These are phyloP conservation scores for Begonia loranthoides DNA, from an alignment of 306 rosid genomes.

Conservation along the genomic window DNA sequence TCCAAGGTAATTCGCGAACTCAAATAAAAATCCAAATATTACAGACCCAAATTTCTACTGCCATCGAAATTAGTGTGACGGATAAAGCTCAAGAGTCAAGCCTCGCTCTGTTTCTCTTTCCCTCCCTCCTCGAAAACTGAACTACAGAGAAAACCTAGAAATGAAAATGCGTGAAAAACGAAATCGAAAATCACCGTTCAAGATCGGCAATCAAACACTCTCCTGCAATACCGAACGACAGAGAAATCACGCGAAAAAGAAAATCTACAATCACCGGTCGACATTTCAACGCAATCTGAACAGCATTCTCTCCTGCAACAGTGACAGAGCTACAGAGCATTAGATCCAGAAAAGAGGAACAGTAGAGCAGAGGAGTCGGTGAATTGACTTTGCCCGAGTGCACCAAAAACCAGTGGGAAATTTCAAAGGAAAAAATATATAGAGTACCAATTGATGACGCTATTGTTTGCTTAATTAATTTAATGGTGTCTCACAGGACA, in stretches of 20 bases:
- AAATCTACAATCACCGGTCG: slow-evolving; percentile 6
- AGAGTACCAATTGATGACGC: too few relatives aligned
- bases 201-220: neutral
- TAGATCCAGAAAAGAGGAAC: slow-evolving; percentile 31
- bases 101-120: too few relatives aligned
- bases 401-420: slow-evolving; percentile 8
- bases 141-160: too few relatives aligned
- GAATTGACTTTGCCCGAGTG: slow-evolving; percentile 41
- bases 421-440: slow-evolving; percentile 16
- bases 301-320: slow-evolving; percentile 13
- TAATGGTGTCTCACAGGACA: neutral
- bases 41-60: too few relatives aligned
- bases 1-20: too few relatives aligned
- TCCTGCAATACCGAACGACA: neutral
- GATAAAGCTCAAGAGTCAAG: too few relatives aligned
- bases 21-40: too few relatives aligned
- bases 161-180: neutral
- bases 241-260: slow-evolving; percentile 3
- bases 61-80: too few relatives aligned
- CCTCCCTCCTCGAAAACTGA: too few relatives aligned
- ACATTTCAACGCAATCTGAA: slow-evolving; percentile 11
- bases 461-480: neutral
- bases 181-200: neutral
- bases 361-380: slow-evolving; percentile 15
- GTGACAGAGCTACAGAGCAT: slow-evolving; percentile 17